Evolutionary conservation across 768 basidiomycete species (phyloP).

Genomic region (Russula dissimulans): DNA sequence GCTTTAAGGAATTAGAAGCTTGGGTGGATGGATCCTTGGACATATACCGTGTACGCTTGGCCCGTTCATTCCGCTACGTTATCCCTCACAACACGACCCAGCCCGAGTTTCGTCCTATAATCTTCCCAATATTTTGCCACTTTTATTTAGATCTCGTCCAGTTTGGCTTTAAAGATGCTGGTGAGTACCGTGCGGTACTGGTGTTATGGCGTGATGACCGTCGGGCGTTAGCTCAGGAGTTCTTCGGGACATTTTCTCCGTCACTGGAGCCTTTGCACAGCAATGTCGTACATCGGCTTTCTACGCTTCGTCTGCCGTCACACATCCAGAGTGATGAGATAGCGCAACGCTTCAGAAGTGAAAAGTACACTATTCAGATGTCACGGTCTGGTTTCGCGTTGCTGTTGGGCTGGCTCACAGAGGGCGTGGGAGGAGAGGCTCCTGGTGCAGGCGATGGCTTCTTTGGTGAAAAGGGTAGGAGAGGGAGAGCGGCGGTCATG

Average conservation of each 20-base stretch:
- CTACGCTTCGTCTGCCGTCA: slow-evolving; percentile 67
- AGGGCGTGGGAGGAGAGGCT: slow-evolving; percentile 82
- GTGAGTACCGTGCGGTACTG: slow-evolving; percentile 36
- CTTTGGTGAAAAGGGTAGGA: slow-evolving; percentile 68
- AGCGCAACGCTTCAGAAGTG: slow-evolving; percentile 77
- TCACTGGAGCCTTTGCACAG: slow-evolving; percentile 60
- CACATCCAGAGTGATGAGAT: slow-evolving; percentile 79
- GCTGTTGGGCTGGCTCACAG: slow-evolving; percentile 92
- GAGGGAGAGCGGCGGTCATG: slow-evolving; percentile 85
- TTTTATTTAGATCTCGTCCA: slow-evolving; percentile 94
- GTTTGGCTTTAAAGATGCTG: slow-evolving; percentile 83
- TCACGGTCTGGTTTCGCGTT: slow-evolving; percentile 87
- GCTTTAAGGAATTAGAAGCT: slow-evolving; percentile 74
- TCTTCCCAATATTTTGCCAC: slow-evolving; percentile 95
- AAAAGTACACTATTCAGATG: slow-evolving; percentile 87
- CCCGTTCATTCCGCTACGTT: neutral
- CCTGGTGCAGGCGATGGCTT: slow-evolving; percentile 73
- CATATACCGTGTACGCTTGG: slow-evolving; percentile 68
- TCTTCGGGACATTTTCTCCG: slow-evolving; percentile 61
- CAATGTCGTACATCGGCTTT: slow-evolving; percentile 64
- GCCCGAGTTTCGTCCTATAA: slow-evolving; percentile 89
- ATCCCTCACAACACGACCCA: slow-evolving; percentile 27
- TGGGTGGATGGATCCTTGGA: slow-evolving; percentile 89
- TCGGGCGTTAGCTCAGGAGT: slow-evolving; percentile 49
- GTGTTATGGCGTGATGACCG: slow-evolving; percentile 16